Percentiles rank a stretch among this genome's conserved stretches.
Conservation (phyloP, 768 basidiomycete species). For the Suillus spraguei region DNA sequence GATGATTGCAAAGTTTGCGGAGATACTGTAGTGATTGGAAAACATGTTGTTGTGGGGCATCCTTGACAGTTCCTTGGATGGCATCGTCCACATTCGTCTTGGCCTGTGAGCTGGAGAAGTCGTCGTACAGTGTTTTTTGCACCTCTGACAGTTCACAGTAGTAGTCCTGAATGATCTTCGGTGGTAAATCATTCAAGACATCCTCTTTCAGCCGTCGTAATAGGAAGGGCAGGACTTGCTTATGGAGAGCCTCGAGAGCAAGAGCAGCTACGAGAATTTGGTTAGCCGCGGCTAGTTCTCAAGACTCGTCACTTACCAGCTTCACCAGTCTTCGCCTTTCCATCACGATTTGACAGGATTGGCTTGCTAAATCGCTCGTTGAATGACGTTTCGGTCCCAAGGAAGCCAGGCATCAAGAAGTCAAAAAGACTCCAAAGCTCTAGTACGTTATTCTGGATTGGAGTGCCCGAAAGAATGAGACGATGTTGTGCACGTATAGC, state of each 20-base stretch:
- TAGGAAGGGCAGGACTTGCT: conserved; percentile 98
- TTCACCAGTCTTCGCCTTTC: conserved; percentile 93
- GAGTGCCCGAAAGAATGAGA: conserved; percentile 93
- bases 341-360: conserved; percentile 92
- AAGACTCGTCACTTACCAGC: conserved; percentile 63
- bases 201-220: conserved; percentile 97
- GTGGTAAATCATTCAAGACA: conserved; percentile 92
- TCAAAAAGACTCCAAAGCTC: conserved; percentile 99
- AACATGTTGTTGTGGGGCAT: conserved; percentile 75
- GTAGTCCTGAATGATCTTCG: conserved; percentile 99
- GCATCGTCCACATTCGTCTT: conserved; percentile 63
- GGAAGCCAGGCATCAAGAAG: conserved; percentile 98
- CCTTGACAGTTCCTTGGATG: conserved; percentile 44
- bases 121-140: conserved; percentile 93
- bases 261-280: conserved; percentile 68
- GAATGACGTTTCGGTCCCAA: conserved; percentile 94
- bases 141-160: conserved; percentile 96
- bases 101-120: conserved; percentile 83
- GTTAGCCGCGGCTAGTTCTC: conserved; percentile 7
- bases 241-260: conserved; percentile 94
- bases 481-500: conserved; percentile 88
- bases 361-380: conserved; percentile 96
- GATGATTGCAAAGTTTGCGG: conserved; percentile 97
- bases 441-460: conserved; percentile 98
- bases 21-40: conserved; percentile 98